A percentile compares a stretch with the other conserved stretches of the same genome.
Evolutionary conservation across 371 early-diverging fungal species (phyloP).

Genomic region (Mortierella sp.): DNA sequence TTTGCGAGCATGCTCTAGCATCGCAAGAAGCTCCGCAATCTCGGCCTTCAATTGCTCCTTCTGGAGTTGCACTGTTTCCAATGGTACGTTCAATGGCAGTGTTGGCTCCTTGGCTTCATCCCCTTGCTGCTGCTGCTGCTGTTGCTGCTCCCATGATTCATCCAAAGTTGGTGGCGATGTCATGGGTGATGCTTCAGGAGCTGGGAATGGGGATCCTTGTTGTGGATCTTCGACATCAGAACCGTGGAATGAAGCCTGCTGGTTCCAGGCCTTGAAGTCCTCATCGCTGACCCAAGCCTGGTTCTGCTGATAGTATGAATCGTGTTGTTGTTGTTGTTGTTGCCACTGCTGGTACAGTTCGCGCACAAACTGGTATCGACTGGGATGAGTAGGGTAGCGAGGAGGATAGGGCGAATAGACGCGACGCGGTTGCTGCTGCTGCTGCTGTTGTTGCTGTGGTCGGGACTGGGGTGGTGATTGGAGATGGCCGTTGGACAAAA

Average conservation of each 20-base stretch:
- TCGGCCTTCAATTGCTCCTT: slow-evolving; percentile 11
- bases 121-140: background rate
- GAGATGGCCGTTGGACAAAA: background rate
- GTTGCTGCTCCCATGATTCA: background rate
- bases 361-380: background rate
- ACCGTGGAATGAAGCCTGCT: background rate
- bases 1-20: slow-evolving; percentile 13
- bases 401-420: background rate
- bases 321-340: background rate
- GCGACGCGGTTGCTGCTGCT: slow-evolving; percentile 1
- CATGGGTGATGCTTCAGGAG: too few relatives aligned
- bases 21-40: slow-evolving; percentile 15
- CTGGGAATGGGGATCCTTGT: too few relatives aligned
- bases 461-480: background rate
- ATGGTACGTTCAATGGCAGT: too few relatives aligned
- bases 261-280: background rate
- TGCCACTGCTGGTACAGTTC: background rate
- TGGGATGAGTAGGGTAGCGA: background rate
- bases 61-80: background rate
- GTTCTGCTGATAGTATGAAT: background rate
- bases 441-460: slow-evolving; percentile 1
- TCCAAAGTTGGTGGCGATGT: background rate
- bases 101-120: background rate
- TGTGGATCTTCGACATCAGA: too few relatives aligned
- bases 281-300: background rate